Percentiles rank a stretch among this genome's conserved stretches.
Conservation (phyloP, 1,139 yeast species). For the Suhomyces terraborum region DNA sequence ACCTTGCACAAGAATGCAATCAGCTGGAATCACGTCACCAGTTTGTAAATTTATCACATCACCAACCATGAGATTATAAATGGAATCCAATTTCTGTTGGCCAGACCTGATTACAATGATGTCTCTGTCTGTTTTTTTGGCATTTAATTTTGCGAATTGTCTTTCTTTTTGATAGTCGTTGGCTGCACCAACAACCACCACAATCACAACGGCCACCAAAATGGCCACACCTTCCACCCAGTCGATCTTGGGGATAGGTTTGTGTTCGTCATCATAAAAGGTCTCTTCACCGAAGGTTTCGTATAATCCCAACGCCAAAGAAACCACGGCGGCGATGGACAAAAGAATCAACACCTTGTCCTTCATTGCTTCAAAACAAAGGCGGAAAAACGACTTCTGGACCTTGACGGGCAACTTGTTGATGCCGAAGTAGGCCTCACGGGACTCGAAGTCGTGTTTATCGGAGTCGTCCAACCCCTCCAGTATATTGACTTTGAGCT, state of each 20-base stretch:
- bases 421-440: slow-evolving; percentile 59
- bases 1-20: slow-evolving; percentile 75
- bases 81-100: slow-evolving; percentile 64
- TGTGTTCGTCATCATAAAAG: slow-evolving; percentile 75
- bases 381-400: slow-evolving; percentile 63
- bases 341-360: slow-evolving; percentile 88
- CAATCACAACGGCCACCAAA: slow-evolving; percentile 85
- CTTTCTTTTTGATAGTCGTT: slow-evolving; percentile 96
- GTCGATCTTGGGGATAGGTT: slow-evolving; percentile 75
- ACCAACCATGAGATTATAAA: slow-evolving; percentile 81
- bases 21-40: slow-evolving; percentile 94
- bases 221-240: slow-evolving; percentile 99
- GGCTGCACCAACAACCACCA: slow-evolving; percentile 88
- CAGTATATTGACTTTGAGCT: slow-evolving; percentile 41
- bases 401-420: slow-evolving; percentile 72
- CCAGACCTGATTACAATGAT: slow-evolving; percentile 78
- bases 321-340: slow-evolving; percentile 82
- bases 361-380: slow-evolving; percentile 83
- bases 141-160: slow-evolving; percentile 85
- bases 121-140: slow-evolving; percentile 82
- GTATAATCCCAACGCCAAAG: slow-evolving; percentile 87
- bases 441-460: slow-evolving; percentile 27
- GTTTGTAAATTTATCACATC: slow-evolving; percentile 83
- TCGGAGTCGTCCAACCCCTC: slow-evolving; percentile 47
- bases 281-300: slow-evolving; percentile 88